phyloP scores from a whole-genome alignment of 345 rosid species.

The Lepidium aucheri region DNA sequence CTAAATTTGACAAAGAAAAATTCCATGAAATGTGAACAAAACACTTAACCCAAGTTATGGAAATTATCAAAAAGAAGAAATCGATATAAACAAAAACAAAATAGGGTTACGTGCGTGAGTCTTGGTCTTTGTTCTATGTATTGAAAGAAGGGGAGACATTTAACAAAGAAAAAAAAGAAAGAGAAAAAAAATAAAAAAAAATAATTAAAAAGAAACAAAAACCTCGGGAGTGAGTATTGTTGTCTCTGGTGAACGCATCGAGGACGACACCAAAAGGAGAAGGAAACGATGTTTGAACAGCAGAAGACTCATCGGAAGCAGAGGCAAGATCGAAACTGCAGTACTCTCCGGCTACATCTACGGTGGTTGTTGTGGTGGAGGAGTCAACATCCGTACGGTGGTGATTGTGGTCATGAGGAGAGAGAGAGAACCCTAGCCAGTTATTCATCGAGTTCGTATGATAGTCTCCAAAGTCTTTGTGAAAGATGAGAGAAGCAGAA shows the following conservation, averaged over 20 bases:
- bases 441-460: slow-evolving; percentile 38
- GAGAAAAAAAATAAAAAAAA: too few relatives aligned
- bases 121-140: slow-evolving; percentile 33
- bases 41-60: slow-evolving; percentile 4
- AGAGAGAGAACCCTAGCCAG: slow-evolving; percentile 81
- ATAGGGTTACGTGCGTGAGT: slow-evolving; percentile 18
- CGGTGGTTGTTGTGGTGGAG: slow-evolving; percentile 34
- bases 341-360: slow-evolving; percentile 36
- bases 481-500: neutral
- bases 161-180: neutral
- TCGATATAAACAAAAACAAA: neutral
- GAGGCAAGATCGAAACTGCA: slow-evolving; percentile 44
- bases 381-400: slow-evolving; percentile 6
- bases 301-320: slow-evolving; percentile 28
- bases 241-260: slow-evolving; percentile 51
- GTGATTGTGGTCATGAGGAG: slow-evolving; percentile 49
- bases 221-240: slow-evolving; percentile 67
- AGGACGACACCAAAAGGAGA: slow-evolving; percentile 47
- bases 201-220: neutral
- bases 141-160: slow-evolving; percentile 14
- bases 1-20: neutral
- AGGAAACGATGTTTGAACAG: slow-evolving; percentile 36
- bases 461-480: neutral
- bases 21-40: neutral
- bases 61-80: slow-evolving; percentile 5